phyloP scores from a whole-genome alignment of 768 basidiomycete genomes.

The Rhodotorula diobovata region DNA sequence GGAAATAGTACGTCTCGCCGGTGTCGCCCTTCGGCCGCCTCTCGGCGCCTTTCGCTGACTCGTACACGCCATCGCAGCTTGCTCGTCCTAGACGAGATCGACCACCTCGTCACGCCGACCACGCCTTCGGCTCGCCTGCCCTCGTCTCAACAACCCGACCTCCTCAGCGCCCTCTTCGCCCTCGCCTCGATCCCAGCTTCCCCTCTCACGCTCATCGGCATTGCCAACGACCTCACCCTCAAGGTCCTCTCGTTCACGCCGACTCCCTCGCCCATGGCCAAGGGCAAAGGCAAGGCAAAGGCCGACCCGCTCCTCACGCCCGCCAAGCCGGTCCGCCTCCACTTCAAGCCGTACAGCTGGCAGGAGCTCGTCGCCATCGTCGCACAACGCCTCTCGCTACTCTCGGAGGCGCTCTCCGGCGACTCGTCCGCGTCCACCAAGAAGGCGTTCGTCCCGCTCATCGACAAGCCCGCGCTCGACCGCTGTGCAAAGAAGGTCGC shows the following conservation, averaged over 20 bases:
- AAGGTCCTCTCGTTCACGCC: slow-evolving; percentile 53
- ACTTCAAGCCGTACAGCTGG: slow-evolving; percentile 75
- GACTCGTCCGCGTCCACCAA: background rate
- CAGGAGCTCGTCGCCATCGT: slow-evolving; percentile 67
- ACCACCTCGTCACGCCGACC: slow-evolving; percentile 57
- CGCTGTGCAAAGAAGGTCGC: slow-evolving; percentile 76
- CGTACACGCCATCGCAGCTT: slow-evolving; percentile 46
- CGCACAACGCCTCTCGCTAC: slow-evolving; percentile 58
- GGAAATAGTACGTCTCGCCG: slow-evolving; percentile 56
- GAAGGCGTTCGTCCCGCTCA: slow-evolving; percentile 47
- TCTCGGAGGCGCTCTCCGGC: background rate
- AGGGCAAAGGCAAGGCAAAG: slow-evolving; percentile 47
- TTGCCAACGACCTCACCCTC: slow-evolving; percentile 84
- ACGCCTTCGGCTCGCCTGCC: slow-evolving; percentile 53
- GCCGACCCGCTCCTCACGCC: slow-evolving; percentile 19
- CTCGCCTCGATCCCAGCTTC: slow-evolving; percentile 58
- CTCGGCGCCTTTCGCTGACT: background rate
- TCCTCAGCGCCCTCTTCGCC: slow-evolving; percentile 63
- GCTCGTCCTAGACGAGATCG: slow-evolving; percentile 78
- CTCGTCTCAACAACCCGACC: slow-evolving; percentile 62
- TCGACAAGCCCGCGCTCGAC: slow-evolving; percentile 62
- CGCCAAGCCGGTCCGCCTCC: slow-evolving; percentile 54
- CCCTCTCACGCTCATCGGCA: slow-evolving; percentile 67
- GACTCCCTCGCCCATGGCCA: slow-evolving; percentile 14
- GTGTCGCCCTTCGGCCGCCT: background rate